Conservation (phyloP, 2,329 filamentous ascomycete genomes). For the Aspergillus carbonarius region DNA sequence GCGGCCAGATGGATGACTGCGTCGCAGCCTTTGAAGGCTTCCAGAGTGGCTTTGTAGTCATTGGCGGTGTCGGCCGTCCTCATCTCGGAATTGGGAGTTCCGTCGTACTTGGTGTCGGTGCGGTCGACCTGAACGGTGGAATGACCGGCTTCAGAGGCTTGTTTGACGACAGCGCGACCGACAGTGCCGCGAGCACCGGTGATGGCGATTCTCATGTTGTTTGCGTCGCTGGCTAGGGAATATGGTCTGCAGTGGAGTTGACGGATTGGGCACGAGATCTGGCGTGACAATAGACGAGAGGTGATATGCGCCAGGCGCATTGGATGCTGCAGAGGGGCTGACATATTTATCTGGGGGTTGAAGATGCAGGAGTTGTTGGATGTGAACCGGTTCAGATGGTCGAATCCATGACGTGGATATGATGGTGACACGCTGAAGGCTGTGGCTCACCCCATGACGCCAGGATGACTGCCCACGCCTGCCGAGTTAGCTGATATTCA, state of each 20-base stretch:
- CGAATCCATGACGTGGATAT: slow-evolving; percentile 9
- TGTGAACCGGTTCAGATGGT: background rate
- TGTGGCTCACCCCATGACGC: background rate
- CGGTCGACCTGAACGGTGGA: slow-evolving; percentile 37
- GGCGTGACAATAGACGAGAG: background rate
- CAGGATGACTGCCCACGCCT: background rate
- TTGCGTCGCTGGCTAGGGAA: background rate
- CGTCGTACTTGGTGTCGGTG: slow-evolving; percentile 29
- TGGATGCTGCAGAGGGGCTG: background rate
- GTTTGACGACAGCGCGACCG: slow-evolving; percentile 30
- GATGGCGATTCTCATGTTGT: slow-evolving; percentile 42
- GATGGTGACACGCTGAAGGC: background rate
- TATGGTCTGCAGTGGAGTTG: slow-evolving; percentile 21
- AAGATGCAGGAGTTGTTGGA: background rate
- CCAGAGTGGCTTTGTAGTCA: slow-evolving; percentile 32
- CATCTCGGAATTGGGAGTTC: slow-evolving; percentile 34
- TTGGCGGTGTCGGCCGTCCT: slow-evolving; percentile 33
- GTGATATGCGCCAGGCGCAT: no score
- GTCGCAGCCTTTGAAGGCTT: slow-evolving; percentile 37
- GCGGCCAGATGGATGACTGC: slow-evolving; percentile 42
- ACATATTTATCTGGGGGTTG: background rate
- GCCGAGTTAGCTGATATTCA: no score
- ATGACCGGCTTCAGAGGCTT: slow-evolving; percentile 33
- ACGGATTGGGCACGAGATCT: background rate
- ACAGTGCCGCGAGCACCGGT: slow-evolving; percentile 39